Conservation (phyloP, 148 eudicot genomes). For the Camellia sinensis region DNA sequence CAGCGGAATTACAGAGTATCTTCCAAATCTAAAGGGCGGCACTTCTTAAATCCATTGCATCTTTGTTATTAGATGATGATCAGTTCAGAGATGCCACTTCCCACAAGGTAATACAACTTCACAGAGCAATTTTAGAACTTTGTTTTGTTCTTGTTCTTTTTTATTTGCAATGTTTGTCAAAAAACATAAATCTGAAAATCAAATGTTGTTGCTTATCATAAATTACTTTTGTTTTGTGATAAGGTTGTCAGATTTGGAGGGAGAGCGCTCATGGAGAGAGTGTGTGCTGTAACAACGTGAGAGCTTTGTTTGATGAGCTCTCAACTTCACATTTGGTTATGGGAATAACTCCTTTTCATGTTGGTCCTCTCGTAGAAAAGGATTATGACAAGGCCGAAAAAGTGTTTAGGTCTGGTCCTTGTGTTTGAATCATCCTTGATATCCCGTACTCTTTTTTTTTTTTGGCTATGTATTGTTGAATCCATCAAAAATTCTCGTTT, state of each 20-base stretch:
- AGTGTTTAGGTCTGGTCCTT: constrained; percentile 82
- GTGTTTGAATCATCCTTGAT: constrained; percentile 41
- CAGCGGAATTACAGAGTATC: constrained; percentile 77
- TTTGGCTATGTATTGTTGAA: no score
- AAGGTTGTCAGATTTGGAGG: constrained; percentile 94
- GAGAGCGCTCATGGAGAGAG: constrained; percentile 91
- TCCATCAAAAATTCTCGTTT: no score
- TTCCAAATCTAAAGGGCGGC: constrained; percentile 67
- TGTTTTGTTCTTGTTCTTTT: no score
- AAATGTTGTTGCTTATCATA: no score
- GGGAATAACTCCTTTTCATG: constrained; percentile 85
- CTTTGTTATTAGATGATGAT: constrained; percentile 84
- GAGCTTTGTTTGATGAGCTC: constrained; percentile 89
- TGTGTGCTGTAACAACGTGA: constrained; percentile 86
- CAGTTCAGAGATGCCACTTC: constrained; percentile 82
- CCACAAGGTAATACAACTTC: no score
- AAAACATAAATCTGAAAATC: no score
- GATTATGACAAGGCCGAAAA: constrained; percentile 89
- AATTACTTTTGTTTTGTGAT: background rate
- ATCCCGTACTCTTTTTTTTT: background rate
- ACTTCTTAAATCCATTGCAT: constrained; percentile 79
- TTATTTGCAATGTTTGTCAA: no score
- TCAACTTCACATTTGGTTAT: constrained; percentile 82
- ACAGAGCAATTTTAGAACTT: no score
- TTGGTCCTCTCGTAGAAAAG: constrained; percentile 75